Evolutionary conservation across 2,329 filamentous ascomycete species (phyloP).

Genomic region (Cladosporium cucumerinum): DNA sequence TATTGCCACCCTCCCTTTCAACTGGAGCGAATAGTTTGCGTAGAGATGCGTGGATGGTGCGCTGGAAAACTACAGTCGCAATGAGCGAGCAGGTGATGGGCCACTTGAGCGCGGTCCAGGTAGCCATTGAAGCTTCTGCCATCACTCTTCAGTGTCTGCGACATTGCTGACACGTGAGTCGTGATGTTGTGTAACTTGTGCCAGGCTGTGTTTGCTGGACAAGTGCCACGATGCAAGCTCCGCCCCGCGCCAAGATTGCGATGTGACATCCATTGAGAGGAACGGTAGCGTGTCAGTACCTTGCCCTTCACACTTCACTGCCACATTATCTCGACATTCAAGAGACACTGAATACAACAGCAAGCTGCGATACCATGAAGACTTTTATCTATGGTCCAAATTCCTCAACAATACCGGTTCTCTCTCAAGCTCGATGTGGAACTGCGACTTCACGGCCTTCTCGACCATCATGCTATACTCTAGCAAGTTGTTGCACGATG

Average conservation of each 20-base stretch:
- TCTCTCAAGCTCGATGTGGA: background rate
- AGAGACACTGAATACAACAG: background rate
- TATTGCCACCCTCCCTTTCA: background rate
- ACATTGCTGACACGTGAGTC: background rate
- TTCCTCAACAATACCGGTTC: conserved; percentile 1
- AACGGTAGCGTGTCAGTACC: background rate
- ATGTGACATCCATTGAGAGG: background rate
- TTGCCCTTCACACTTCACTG: background rate
- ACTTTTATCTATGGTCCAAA: background rate
- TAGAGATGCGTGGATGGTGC: background rate
- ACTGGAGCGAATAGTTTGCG: background rate
- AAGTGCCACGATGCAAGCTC: background rate
- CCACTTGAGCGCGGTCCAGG: background rate
- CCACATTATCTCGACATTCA: background rate
- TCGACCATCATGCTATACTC: background rate
- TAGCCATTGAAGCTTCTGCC: background rate
- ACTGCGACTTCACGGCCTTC: background rate
- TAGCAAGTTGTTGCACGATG: background rate
- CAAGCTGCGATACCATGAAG: background rate
- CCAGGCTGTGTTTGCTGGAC: background rate
- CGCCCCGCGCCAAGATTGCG: background rate
- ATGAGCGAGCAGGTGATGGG: background rate
- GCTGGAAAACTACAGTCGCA: background rate
- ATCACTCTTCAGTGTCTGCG: background rate
- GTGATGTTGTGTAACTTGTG: background rate